These are phyloP conservation scores for Teunomyces panamensis DNA, from an alignment of 805 yeast species.

Conservation along the genomic window DNA sequence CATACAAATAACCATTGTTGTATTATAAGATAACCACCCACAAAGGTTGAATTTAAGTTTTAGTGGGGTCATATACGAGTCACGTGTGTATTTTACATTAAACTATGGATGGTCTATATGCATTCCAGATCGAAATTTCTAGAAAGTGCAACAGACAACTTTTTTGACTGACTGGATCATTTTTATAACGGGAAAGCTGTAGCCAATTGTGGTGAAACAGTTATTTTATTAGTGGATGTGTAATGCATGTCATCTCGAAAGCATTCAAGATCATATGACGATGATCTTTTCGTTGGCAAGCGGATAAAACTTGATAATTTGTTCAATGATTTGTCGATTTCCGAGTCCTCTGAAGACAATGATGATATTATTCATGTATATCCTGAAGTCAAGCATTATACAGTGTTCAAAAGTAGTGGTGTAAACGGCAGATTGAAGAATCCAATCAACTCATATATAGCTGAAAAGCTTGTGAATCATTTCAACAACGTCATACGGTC, in stretches of 20 bases:
- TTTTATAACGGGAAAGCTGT: too few relatives aligned
- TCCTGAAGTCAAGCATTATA: conserved; percentile 10
- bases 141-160: background rate
- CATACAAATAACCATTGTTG: too few relatives aligned
- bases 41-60: too few relatives aligned
- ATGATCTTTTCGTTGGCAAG: conserved; percentile 16
- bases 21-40: too few relatives aligned
- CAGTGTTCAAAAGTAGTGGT: conserved; percentile 10
- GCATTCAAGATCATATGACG: conserved; percentile 6
- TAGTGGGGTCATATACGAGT: too few relatives aligned
- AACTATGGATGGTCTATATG: background rate
- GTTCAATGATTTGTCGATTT: conserved; percentile 22
- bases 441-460: conserved; percentile 17
- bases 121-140: background rate
- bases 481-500: conserved; percentile 17
- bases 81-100: too few relatives aligned
- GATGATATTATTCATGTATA: conserved; percentile 10
- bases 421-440: background rate
- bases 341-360: conserved; percentile 8
- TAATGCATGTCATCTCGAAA: conserved; percentile 6
- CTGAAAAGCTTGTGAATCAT: conserved; percentile 21
- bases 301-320: conserved; percentile 29
- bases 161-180: too few relatives aligned
- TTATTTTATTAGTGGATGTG: background rate
- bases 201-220: too few relatives aligned